These are phyloP conservation scores for Leersia perrieri DNA, from an alignment of 176 grass and related monocot species.

Conservation along the genomic window DNA sequence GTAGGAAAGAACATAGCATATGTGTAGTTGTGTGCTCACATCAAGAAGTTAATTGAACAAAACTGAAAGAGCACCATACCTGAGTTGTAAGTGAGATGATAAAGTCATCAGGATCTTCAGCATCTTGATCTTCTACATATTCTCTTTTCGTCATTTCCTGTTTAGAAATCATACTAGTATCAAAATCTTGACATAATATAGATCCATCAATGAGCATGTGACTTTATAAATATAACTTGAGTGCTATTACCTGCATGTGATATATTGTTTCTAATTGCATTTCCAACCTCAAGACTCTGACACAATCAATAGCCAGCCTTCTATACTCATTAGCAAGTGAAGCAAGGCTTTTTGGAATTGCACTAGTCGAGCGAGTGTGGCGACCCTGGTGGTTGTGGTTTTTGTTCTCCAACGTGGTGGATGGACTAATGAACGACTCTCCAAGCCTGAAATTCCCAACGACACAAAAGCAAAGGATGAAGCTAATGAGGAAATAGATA, in stretches of 20 bases:
- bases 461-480: not conserved
- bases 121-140: conserved; percentile 96
- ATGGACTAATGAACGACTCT: conserved; percentile 65
- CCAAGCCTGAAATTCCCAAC: conserved; percentile 58
- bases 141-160: conserved; percentile 97
- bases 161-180: conserved; percentile 24
- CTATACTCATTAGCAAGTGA: conserved; percentile 87
- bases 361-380: conserved; percentile 58
- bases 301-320: conserved; percentile 81
- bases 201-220: conserved; percentile 30
- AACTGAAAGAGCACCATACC: conserved; percentile 35
- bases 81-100: conserved; percentile 95
- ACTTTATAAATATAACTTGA: conserved; percentile 9
- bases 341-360: conserved; percentile 73
- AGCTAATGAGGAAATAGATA: conserved; percentile 5
- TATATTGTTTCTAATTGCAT: conserved; percentile 95
- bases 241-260: conserved; percentile 77
- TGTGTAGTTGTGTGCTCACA: not conserved
- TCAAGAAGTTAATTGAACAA: not conserved
- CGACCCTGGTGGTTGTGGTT: conserved; percentile 33
- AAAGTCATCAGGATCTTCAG: conserved; percentile 99
- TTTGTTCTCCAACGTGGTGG: conserved; percentile 39
- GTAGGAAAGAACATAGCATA: not conserved
- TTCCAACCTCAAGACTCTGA: conserved; percentile 91
- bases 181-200: conserved; percentile 27